phyloP scores from a whole-genome alignment of 1,284 basidiomycete species.

The Cryptococcus wingfieldii region DNA sequence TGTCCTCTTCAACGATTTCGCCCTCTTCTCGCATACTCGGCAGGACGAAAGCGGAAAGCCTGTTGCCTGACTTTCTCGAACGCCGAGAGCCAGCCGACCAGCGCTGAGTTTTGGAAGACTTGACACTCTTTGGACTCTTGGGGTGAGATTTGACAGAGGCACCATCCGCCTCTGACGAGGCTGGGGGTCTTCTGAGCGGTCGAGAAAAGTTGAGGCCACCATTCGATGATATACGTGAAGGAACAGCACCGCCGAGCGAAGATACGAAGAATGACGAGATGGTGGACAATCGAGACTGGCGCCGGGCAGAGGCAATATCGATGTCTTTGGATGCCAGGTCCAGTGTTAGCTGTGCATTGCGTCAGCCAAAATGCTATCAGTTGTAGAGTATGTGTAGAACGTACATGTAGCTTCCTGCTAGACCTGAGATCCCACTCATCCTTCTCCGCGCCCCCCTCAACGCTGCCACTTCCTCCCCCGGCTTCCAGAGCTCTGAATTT shows the following conservation, averaged over 20 bases:
- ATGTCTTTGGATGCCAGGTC: slow-evolving; percentile 16
- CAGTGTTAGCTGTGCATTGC: slow-evolving; percentile 10
- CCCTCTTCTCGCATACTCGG: neutral
- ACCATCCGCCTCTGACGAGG: neutral
- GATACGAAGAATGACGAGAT: slow-evolving; percentile 18
- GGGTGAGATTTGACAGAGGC: neutral
- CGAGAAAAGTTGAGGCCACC: slow-evolving; percentile 6
- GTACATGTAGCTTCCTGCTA: slow-evolving; percentile 13
- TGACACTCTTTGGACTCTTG: neutral
- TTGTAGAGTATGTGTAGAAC: neutral
- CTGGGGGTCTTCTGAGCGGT: neutral
- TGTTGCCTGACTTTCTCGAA: neutral
- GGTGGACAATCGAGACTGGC: slow-evolving; percentile 13
- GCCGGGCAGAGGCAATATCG: slow-evolving; percentile 3
- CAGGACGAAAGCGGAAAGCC: neutral
- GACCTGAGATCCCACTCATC: slow-evolving; percentile 8
- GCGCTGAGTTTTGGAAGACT: neutral
- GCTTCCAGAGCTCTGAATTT: slow-evolving; percentile 20
- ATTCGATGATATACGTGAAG: neutral
- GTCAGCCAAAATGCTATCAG: neutral
- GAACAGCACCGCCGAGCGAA: neutral
- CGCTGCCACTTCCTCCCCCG: slow-evolving; percentile 1
- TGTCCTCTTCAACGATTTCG: neutral
- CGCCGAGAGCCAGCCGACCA: neutral
- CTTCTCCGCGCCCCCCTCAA: neutral